Evolutionary conservation across 257 asterid genomes (phyloP).

Genomic region (Misopates orontium): DNA sequence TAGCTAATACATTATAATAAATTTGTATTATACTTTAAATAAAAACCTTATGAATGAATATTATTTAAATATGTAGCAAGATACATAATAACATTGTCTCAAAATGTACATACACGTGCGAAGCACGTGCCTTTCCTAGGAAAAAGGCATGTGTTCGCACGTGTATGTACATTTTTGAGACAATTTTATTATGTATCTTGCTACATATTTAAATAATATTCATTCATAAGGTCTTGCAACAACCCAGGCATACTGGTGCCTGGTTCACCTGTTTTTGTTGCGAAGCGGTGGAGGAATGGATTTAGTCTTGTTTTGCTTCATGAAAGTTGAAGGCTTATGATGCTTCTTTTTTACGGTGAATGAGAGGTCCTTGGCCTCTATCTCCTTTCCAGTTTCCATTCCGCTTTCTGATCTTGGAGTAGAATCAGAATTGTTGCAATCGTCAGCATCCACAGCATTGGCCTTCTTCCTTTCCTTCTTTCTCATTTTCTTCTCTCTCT

Average conservation of each 20-base stretch:
- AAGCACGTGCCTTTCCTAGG: no score
- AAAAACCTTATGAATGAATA: no score
- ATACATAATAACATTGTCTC: no score
- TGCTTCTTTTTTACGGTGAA: conserved; percentile 35
- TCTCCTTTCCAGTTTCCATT: conserved; percentile 44
- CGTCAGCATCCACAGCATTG: conserved; percentile 24
- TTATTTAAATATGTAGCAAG: no score
- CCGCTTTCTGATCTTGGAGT: conserved; percentile 42
- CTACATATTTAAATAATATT: no score
- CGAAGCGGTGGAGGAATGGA: conserved; percentile 81
- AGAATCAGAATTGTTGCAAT: conserved; percentile 37
- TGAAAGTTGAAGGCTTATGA: conserved; percentile 37
- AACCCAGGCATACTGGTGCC: conserved; percentile 86
- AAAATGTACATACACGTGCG: no score
- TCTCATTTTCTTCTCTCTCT: conserved; percentile 80
- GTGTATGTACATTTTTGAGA: no score
- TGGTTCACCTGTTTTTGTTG: conserved; percentile 58
- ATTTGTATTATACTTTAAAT: no score
- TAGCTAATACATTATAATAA: no score
- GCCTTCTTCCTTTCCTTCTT: conserved; percentile 87
- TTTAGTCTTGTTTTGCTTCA: conserved; percentile 61
- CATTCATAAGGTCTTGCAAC: conserved; percentile 36
- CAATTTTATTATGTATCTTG: no score
- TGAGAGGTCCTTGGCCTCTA: conserved; percentile 44
- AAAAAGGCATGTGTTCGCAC: conserved; percentile 40